phyloP scores from a whole-genome alignment of 768 basidiomycete genomes.

The Rhizopogon vulgaris region DNA sequence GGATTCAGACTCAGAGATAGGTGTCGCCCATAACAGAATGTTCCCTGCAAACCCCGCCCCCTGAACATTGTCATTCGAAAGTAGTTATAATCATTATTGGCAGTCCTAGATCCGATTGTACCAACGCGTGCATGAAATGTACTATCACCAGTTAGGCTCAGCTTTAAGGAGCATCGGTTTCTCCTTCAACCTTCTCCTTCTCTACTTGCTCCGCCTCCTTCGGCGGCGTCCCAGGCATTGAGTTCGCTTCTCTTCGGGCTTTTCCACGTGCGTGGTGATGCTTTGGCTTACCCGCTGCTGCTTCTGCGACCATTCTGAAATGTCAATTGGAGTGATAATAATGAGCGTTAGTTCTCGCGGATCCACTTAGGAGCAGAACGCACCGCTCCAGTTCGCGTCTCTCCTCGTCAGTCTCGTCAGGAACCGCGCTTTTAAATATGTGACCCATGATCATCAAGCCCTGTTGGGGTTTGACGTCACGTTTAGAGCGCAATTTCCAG shows the following conservation, averaged over 20 bases:
- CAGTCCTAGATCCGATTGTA: background rate
- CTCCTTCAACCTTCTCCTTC: conserved; percentile 7
- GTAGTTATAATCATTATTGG: background rate
- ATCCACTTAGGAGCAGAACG: conserved; percentile 14
- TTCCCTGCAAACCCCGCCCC: background rate
- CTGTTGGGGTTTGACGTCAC: conserved; percentile 28
- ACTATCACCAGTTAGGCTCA: background rate
- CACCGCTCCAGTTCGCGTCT: conserved; percentile 91
- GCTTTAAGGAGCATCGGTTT: conserved; percentile 5
- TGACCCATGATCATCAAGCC: conserved; percentile 86
- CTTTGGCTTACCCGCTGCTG: conserved; percentile 67
- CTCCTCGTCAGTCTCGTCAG: conserved; percentile 92
- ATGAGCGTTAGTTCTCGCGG: background rate
- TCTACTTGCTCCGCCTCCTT: conserved; percentile 22
- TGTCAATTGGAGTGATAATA: background rate
- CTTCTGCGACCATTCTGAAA: conserved; percentile 79
- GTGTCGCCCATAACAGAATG: background rate
- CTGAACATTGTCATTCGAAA: background rate
- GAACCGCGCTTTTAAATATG: conserved; percentile 77
- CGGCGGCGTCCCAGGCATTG: conserved; percentile 29
- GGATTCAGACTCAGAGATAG: background rate
- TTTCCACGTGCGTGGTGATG: conserved; percentile 32
- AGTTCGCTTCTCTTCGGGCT: conserved; percentile 30
- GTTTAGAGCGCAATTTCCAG: background rate
- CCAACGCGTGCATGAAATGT: background rate